Evolutionary conservation across 2,329 filamentous ascomycete genomes (phyloP), one percentile per base, ranked within the genome.

Genomic region (Alternaria atra): DNA sequence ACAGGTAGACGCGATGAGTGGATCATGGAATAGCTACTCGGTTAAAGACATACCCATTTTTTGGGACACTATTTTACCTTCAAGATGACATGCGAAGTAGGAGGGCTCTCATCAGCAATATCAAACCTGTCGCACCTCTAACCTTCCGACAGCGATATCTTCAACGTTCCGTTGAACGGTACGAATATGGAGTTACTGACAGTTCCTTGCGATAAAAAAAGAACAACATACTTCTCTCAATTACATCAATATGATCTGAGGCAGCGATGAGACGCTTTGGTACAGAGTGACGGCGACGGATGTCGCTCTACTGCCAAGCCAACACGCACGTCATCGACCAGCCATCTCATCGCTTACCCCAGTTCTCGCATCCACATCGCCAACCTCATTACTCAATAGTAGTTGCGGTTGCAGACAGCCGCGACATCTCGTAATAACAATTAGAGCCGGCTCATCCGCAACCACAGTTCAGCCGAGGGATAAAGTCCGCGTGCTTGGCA

Each of bases 281-380:
- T 35, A 30, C 32, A n/a, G 12, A 34, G 17, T 3, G 1, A 7
- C 25, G 0, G 30, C 20, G 20, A 35, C 8, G n/a, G 25, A 58
- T 35, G 29, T n/a, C 12, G 39, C 55, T 52, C 47, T 29, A 58
- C 51, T 35, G 63, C 63, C 61, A 66, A 64, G 61, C 15, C 59
- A 46, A 43, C 27, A 61, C 39, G 15, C 60, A 66, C 66, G 66
- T 69, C 66, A 67, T 62, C 51, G 56, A 43, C 29, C 23, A 56
- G 27, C 42, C 39, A 15, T 25, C 37, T 29, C 55, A 64, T 69
- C 66, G 65, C 44, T 51, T 53, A 60, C 57, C 37, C 35, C 50
- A 47, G 35, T 37, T 34, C 44, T 13, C 60, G 15, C 34, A 52
- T 40, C 55, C 60, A 32, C 46, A 52, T 40, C 55, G 15, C 46